Evolutionary conservation across 2,329 filamentous ascomycete genomes (phyloP).

Genomic region (Claviceps capensis): DNA sequence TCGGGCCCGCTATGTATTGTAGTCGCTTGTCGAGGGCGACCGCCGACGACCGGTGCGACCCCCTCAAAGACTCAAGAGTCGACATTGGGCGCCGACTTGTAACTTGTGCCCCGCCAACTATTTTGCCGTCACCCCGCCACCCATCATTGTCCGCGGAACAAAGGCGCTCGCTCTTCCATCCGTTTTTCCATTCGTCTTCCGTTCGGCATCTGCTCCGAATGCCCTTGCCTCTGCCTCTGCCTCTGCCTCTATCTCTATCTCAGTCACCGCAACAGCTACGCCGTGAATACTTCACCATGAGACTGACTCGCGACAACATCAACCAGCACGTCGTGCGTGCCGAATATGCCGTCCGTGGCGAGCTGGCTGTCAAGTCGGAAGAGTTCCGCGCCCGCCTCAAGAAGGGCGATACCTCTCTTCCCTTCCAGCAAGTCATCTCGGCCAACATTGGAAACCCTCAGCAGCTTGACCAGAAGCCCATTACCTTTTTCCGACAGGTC

Average conservation of each 20-base stretch:
- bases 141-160: neutral
- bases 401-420: conserved; percentile 46
- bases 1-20: neutral
- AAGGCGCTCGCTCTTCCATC: neutral
- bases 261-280: conserved; percentile 9
- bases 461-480: conserved; percentile 96
- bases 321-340: conserved; percentile 78
- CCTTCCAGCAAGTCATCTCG: conserved; percentile 83
- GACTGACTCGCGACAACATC: conserved; percentile 72
- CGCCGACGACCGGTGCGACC: neutral
- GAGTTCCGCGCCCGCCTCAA: conserved; percentile 66
- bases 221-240: neutral
- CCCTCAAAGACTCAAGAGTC: neutral
- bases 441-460: conserved; percentile 99
- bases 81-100: conserved; percentile 1
- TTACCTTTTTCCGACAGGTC: conserved; percentile 98
- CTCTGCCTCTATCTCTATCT: conserved; percentile 3
- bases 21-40: neutral
- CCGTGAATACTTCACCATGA: conserved; percentile 21
- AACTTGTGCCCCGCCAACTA: conserved; percentile 6
- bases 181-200: neutral
- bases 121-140: conserved; percentile 3
- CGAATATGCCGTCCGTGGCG: conserved; percentile 92
- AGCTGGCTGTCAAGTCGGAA: conserved; percentile 87
- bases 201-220: neutral